phyloP scores from a whole-genome alignment of 2,329 filamentous ascomycete genomes.

The Monilinia fructigena region DNA sequence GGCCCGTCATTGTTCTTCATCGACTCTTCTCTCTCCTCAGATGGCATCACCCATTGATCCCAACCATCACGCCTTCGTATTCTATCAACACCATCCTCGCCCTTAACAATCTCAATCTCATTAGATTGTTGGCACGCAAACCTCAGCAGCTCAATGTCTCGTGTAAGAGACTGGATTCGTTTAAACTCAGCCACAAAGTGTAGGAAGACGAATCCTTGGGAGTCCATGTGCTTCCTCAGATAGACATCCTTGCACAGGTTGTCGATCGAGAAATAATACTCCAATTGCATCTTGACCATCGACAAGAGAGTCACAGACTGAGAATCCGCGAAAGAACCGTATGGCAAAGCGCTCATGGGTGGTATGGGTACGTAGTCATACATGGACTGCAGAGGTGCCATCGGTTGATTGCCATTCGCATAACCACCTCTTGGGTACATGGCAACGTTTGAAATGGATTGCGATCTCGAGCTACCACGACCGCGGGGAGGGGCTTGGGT shows the following conservation, averaged over 20 bases:
- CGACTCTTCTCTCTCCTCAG: constrained; percentile 67
- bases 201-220: constrained; percentile 84
- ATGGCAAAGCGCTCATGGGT: constrained; percentile 58
- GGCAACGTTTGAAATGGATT: constrained; percentile 57
- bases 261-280: constrained; percentile 97
- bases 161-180: constrained; percentile 71
- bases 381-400: constrained; percentile 50
- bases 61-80: constrained; percentile 73
- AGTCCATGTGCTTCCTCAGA: constrained; percentile 89
- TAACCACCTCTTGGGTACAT: constrained; percentile 48
- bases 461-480: constrained; percentile 55
- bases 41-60: constrained; percentile 74
- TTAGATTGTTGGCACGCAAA: constrained; percentile 70
- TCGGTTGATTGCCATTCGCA: constrained; percentile 40
- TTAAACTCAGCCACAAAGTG: constrained; percentile 82
- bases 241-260: constrained; percentile 93
- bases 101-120: constrained; percentile 70
- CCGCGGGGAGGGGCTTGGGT: constrained; percentile 41
- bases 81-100: constrained; percentile 75
- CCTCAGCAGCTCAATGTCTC: constrained; percentile 71
- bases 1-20: constrained; percentile 75
- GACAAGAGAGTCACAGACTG: constrained; percentile 43
- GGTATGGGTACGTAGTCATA: constrained; percentile 57
- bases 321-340: constrained; percentile 57
- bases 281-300: constrained; percentile 55